A percentile compares a stretch with the other conserved stretches of the same genome.
phyloP scores from a whole-genome alignment of 331 rosid genomes.

The Ulmus americana region DNA sequence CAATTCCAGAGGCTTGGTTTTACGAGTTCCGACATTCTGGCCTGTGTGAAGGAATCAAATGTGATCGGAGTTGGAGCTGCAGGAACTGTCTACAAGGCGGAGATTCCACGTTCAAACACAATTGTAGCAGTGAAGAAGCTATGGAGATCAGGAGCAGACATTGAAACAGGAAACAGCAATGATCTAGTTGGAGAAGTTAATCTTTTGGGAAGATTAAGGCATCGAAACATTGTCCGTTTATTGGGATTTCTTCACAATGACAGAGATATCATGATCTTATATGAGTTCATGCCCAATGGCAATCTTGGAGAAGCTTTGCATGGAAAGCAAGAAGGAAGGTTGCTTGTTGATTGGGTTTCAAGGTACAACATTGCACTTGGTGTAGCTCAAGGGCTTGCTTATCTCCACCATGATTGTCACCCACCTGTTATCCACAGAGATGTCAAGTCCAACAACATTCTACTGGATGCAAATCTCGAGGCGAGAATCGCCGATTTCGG shows the following conservation, averaged over 20 bases:
- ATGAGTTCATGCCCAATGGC: constrained; percentile 76
- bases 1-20: constrained; percentile 83
- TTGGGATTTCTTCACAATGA: constrained; percentile 72
- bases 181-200: constrained; percentile 90
- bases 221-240: constrained; percentile 77
- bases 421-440: constrained; percentile 89
- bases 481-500: constrained; percentile 93
- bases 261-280: constrained; percentile 62
- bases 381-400: constrained; percentile 85
- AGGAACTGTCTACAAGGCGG: constrained; percentile 78
- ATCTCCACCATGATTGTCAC: constrained; percentile 91
- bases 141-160: constrained; percentile 65
- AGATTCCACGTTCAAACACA: constrained; percentile 51
- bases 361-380: constrained; percentile 87
- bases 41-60: constrained; percentile 77
- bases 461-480: constrained; percentile 81
- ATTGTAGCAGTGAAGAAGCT: constrained; percentile 76
- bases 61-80: constrained; percentile 87
- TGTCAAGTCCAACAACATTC: constrained; percentile 78
- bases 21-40: constrained; percentile 63
- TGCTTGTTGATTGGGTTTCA: constrained; percentile 85
- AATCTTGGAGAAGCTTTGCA: constrained; percentile 84
- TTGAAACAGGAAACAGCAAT: constrained; percentile 59
- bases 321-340: constrained; percentile 58
- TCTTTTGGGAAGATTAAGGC: constrained; percentile 79